Evolutionary conservation across 371 early-diverging fungal genomes (phyloP), one percentile per base, ranked within the genome.

Genomic region (Saksenaea oblongispora): DNA sequence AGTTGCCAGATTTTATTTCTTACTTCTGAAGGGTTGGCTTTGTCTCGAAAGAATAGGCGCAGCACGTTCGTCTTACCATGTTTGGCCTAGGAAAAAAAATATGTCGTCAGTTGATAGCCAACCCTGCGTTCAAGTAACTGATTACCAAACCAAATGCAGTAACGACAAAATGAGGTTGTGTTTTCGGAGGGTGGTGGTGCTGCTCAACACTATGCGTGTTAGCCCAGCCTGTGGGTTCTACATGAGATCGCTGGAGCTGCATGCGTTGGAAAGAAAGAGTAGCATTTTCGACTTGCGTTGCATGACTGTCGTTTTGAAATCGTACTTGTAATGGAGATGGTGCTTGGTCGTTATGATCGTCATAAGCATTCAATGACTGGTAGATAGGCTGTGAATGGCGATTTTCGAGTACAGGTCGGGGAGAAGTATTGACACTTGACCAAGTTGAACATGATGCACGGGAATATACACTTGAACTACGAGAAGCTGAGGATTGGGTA

Each of bases 281-380:
- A 22, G 22, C 10, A 5, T 8, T 5, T 47, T 47, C 51, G 11
- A 22, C 22, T 8, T 22, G 31, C 7, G 31, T 4, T 31, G 31
- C 7, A 31, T 31, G 31, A 31, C 31, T 31, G 31, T 31, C 24
- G 22, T 47, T 22, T 17, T n/a, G 24, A 4, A 4, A 11, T 10
- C 22, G 51, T 47, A 7, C 4, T 47, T 18, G 51, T 39, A 3
- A 3, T 8, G 18, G 51, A 7, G 9, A 14, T 26, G 35, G 5
- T 39, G 28, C 27, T 5, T 54, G 34, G 26, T 42, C 35, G 57
- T 57, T 35, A 31, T 36, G 34, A 35, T 63, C 63, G 41, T 65
- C 65, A 37, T 65, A 65, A 37, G 65, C n/a, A 24, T 65, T 53
- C 11, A 55, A 59, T n/a, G 56, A 54, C 34, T 65, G 51, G 36